Conservation (phyloP, 257 asterid species). For the Linderniella brevidens region DNA sequence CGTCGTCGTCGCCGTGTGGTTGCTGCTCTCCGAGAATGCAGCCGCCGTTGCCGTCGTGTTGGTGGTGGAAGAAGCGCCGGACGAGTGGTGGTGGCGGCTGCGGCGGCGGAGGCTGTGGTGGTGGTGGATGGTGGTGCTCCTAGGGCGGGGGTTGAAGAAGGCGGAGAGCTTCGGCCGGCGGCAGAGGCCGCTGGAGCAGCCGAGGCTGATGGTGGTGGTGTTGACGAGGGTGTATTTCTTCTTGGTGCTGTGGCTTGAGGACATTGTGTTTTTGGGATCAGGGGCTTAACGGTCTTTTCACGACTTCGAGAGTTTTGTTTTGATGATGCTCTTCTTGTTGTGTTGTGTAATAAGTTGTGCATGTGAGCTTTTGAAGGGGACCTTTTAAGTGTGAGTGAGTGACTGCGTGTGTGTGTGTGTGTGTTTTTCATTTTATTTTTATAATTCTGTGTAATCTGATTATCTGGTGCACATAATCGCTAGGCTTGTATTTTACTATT, state of each 20-base stretch:
- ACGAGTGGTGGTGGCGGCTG: constrained; percentile 21
- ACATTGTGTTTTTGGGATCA: constrained; percentile 17
- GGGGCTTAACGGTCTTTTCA: too few species aligned
- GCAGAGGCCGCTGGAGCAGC: constrained; percentile 51
- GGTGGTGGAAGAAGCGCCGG: constrained; percentile 36
- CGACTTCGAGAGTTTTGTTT: too few species aligned
- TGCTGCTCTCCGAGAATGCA: too few species aligned
- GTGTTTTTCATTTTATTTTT: too few species aligned
- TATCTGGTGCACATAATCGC: too few species aligned
- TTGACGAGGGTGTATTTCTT: constrained; percentile 32
- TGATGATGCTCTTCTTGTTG: too few species aligned
- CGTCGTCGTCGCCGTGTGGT: constrained; percentile 22
- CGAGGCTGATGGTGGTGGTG: constrained; percentile 27
- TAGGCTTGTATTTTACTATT: too few species aligned
- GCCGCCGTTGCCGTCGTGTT: constrained; percentile 26
- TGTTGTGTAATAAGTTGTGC: too few species aligned
- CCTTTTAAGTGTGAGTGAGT: too few species aligned
- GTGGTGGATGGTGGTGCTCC: background rate
- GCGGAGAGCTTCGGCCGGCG: constrained; percentile 41
- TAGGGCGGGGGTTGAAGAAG: constrained; percentile 36
- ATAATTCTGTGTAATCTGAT: too few species aligned
- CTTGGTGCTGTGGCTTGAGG: constrained; percentile 11
- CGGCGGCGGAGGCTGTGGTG: constrained; percentile 6
- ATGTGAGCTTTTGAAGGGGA: too few species aligned
- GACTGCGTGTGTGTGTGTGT: too few species aligned